Conservation (phyloP, 768 basidiomycete genomes). For the Hypholoma fasciculare region DNA sequence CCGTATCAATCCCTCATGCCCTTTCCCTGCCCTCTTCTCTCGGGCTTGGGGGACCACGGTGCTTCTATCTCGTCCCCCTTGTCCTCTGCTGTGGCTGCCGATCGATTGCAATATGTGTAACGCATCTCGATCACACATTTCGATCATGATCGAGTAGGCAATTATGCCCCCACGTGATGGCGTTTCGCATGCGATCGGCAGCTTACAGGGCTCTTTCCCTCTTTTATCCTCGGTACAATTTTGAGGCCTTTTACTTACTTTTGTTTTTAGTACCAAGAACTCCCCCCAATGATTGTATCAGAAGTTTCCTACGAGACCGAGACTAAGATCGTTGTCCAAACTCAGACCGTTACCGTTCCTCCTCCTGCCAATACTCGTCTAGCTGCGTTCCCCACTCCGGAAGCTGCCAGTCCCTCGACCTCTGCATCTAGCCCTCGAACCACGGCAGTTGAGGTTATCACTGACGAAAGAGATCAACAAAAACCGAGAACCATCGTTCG, state of each 20-base stretch:
- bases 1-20: slow-evolving; percentile 62
- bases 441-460: slow-evolving; percentile 67
- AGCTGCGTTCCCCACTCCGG: slow-evolving; percentile 72
- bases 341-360: slow-evolving; percentile 68
- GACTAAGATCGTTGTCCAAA: slow-evolving; percentile 67
- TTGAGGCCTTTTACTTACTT: slow-evolving; percentile 32
- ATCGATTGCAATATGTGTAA: slow-evolving; percentile 33
- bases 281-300: slow-evolving; percentile 45
- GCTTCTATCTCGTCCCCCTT: slow-evolving; percentile 75
- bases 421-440: slow-evolving; percentile 71
- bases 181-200: slow-evolving; percentile 34
- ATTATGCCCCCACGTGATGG: slow-evolving; percentile 45
- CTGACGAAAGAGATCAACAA: slow-evolving; percentile 48
- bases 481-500: slow-evolving; percentile 43
- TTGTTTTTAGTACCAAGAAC: slow-evolving; percentile 41
- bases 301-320: slow-evolving; percentile 54
- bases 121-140: slow-evolving; percentile 33
- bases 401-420: slow-evolving; percentile 55
- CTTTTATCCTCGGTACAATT: slow-evolving; percentile 12
- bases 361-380: slow-evolving; percentile 79
- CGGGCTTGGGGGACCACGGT: slow-evolving; percentile 89
- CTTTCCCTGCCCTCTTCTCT: slow-evolving; percentile 67
- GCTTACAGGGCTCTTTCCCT: slow-evolving; percentile 23
- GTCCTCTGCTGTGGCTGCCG: slow-evolving; percentile 44
- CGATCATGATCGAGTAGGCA: slow-evolving; percentile 29